These are phyloP conservation scores for Trichosporon ovoides DNA, from an alignment of 1,284 basidiomycete genomes.

Conservation along the genomic window DNA sequence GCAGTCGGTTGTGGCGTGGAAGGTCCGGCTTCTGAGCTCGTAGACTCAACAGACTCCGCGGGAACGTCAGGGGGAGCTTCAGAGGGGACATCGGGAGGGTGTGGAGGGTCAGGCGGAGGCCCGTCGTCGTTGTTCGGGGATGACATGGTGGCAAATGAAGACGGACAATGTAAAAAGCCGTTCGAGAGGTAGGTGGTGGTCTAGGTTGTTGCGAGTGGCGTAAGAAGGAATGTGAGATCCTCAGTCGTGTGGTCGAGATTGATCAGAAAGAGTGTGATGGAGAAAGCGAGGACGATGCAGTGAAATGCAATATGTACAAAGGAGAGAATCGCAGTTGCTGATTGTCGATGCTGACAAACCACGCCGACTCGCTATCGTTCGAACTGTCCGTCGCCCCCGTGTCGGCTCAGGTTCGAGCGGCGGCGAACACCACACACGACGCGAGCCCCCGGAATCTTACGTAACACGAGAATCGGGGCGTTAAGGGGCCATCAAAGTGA, in stretches of 20 bases:
- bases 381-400: neutral
- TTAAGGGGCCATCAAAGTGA: neutral
- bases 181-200: neutral
- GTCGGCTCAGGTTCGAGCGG: neutral
- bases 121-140: conserved; percentile 5
- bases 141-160: conserved; percentile 5
- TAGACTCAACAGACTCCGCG: neutral
- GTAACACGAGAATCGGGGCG: neutral
- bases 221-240: conserved; percentile 4
- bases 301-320: neutral
- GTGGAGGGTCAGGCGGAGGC: conserved; percentile 5
- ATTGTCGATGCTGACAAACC: conserved; percentile 5
- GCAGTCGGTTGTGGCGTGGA: neutral
- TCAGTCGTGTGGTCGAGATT: too few relatives aligned
- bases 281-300: neutral
- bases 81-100: neutral
- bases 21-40: neutral
- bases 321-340: neutral
- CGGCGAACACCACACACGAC: neutral
- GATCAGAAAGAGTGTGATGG: neutral
- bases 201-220: neutral
- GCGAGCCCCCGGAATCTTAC: too few relatives aligned
- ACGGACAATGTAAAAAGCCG: neutral
- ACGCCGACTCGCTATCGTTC: neutral
- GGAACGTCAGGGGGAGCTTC: neutral